Evolutionary conservation across 495 filamentous ascomycete species (phyloP), one percentile per base, ranked within the genome.

Genomic region (Neurospora sp.): DNA sequence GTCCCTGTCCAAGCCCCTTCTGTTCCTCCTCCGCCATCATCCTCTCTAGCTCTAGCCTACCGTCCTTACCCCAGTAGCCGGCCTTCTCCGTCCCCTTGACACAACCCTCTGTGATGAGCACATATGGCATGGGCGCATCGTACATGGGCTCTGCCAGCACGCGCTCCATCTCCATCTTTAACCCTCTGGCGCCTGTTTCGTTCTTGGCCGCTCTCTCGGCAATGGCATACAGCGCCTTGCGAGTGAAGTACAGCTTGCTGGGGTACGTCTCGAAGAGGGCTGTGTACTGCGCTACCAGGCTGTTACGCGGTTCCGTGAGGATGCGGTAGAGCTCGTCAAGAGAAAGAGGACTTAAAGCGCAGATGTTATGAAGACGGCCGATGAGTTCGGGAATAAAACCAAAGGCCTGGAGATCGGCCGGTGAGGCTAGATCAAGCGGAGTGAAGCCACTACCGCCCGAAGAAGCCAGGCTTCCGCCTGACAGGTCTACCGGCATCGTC

Each of bases 371-470:
- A 72, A 99, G 90, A 22, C 96, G 90, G 40, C 96, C 96, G 69
- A 88, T 87, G n/a, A 98, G 87, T 81, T 99, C 96, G 9, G 96
- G 96, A 72, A 99, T 98, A 71, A 99, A 91, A 40, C 96, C 96
- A 79, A 92, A 99, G 44, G 86, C 89, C 81, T 98, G 94, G 4
- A 99, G 84, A 77, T 99, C 96, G 1, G 89, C 86, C 1, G 94
- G 93, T 27, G 90, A 90, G 42, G 93, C 85, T 4, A 97, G 88
- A 74, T 97, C 93, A 3, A 98, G 85, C 20, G 93, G 89, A 45
- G 95, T 96, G 77, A 93, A 91, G 35, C 73, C 59, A 76, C 73
- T 38, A 69, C 44, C 75, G 78, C 39, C 14, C 72, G 42, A 38
- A 68, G 68, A 73, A 73, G 75, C 42, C 5, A 59, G 35, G 5